A percentile compares a stretch with the other conserved stretches of the same genome.
Conservation (phyloP, 1,139 yeast species). For the Barnettozyma hawaiiensis region DNA sequence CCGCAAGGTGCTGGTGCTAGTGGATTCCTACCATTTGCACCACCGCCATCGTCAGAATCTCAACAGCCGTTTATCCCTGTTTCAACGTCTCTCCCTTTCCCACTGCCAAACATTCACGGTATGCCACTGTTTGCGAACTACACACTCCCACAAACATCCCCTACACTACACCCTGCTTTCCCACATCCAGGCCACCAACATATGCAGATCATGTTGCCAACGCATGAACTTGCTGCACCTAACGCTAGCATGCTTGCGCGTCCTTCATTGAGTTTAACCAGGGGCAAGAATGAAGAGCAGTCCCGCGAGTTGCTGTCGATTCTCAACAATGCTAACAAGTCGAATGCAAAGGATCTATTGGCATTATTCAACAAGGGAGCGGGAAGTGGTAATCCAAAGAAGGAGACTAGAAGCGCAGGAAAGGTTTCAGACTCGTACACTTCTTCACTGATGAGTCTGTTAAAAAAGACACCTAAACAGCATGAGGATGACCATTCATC, state of each 20-base stretch:
- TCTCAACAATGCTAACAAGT: constrained; percentile 34
- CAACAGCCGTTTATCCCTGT: constrained; percentile 2
- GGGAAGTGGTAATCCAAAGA: constrained; percentile 5
- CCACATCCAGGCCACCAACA: constrained; percentile 16
- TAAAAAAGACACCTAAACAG: constrained; percentile 17
- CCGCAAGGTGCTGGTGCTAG: neutral
- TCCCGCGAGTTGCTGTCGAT: constrained; percentile 50
- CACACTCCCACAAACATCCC: constrained; percentile 4
- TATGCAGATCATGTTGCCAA: neutral
- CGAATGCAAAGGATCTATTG: constrained; percentile 38
- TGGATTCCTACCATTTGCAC: constrained; percentile 8
- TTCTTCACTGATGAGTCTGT: constrained; percentile 16
- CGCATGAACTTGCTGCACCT: constrained; percentile 27
- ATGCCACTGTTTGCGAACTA: constrained; percentile 6
- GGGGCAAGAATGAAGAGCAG: constrained; percentile 33
- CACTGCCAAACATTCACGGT: constrained; percentile 3
- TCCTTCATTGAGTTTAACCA: constrained; percentile 34
- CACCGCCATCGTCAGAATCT: neutral
- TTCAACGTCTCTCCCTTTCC: neutral
- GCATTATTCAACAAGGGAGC: constrained; percentile 30
- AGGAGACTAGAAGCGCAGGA: constrained; percentile 14
- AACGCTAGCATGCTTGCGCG: constrained; percentile 40
- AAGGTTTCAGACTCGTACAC: constrained; percentile 10
- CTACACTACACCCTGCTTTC: constrained; percentile 9
- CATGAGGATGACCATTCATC: constrained; percentile 2